Evolutionary conservation across 805 yeast genomes (phyloP), one percentile per base, ranked within the genome.

Genomic region (Cyberlindnera mycetangii): DNA sequence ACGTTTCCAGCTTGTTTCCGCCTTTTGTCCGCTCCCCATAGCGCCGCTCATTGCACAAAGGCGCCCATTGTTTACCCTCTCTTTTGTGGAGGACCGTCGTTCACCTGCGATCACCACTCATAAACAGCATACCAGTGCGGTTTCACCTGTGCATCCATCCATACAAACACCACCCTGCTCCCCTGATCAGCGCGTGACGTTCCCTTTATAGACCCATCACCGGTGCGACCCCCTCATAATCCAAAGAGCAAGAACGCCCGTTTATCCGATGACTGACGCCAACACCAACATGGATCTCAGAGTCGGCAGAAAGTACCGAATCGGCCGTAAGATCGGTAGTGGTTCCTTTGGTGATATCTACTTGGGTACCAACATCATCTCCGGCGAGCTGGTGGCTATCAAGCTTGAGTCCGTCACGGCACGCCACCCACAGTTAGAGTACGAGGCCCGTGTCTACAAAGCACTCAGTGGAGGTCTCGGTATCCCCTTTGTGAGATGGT

Each of bases 341-440:
- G 99, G 99, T 16, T 90, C 97, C 10, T 92, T 92, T 66, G 99
- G 99, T 48, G 99, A 93, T 64, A 93, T 92, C 56, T 93, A 93
- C 67, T 75, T 89, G 53, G 85, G 96, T 11, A 88, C 96, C 20
- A 93, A 92, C 68, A 81, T 93, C 65, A 88, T 92, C 39, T 85
- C 95, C 33, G 97, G 98, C 33, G 98, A 93, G 66, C 97, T 92
- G 66, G 97, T 93, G 42, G 99, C 98, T 54, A 92, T 92, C 72
- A 92, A 92, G 66, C 74, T 92, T 51, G 99, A 92, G 64, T 83
- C 86, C 52, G 80, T 86, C 42, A 75, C 84, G 46, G 96, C 98
- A 2, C 87, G 89, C 61, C 98, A 93, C 64, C 98, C 99, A 1
- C 99, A 92, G 69, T 75, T 92, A 54, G 97, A 92, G 61, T 93